phyloP scores from a whole-genome alignment of 257 asterid genomes.

The Sherardia arvensis region DNA sequence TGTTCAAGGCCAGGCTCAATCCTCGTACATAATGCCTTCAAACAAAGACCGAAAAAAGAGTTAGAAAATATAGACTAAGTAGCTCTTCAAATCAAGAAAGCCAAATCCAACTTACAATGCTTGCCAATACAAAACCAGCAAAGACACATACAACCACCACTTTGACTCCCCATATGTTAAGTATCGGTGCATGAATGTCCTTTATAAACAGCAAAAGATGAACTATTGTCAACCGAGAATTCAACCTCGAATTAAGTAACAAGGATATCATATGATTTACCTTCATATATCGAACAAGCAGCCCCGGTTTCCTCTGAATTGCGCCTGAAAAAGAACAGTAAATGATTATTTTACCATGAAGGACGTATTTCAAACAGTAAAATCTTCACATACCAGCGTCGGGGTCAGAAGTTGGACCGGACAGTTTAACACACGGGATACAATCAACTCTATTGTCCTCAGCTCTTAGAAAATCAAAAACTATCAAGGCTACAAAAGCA shows the following conservation, averaged over 20 bases:
- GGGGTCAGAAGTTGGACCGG: conserved; percentile 49
- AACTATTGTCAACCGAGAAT: not conserved
- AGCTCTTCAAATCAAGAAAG: conserved; percentile 1
- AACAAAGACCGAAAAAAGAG: conserved; percentile 1
- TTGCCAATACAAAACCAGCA: conserved; percentile 76
- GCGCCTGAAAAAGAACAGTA: conserved; percentile 36
- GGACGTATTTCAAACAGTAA: conserved; percentile 1
- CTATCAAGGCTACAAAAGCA: conserved; percentile 94
- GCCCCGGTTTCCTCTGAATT: conserved; percentile 65
- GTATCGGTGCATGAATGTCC: conserved; percentile 91
- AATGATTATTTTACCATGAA: conserved; percentile 16
- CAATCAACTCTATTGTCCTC: conserved; percentile 90
- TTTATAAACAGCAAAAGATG: conserved; percentile 14
- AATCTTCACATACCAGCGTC: conserved; percentile 49
- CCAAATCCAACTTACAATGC: conserved; percentile 65
- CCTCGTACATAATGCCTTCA: conserved; percentile 86
- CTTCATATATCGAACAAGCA: conserved; percentile 91
- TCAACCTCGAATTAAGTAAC: not conserved
- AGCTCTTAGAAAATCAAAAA: conserved; percentile 87
- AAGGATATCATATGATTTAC: conserved; percentile 28
- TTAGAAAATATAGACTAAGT: not conserved
- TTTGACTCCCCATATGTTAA: conserved; percentile 81
- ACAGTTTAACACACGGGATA: conserved; percentile 68
- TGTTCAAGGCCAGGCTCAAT: conserved; percentile 96
- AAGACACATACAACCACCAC: conserved; percentile 62